Percentiles rank a stretch among this genome's conserved stretches.
These are phyloP conservation scores for Colletotrichum sp. DNA, from an alignment of 2,329 filamentous ascomycete genomes.

Conservation along the genomic window DNA sequence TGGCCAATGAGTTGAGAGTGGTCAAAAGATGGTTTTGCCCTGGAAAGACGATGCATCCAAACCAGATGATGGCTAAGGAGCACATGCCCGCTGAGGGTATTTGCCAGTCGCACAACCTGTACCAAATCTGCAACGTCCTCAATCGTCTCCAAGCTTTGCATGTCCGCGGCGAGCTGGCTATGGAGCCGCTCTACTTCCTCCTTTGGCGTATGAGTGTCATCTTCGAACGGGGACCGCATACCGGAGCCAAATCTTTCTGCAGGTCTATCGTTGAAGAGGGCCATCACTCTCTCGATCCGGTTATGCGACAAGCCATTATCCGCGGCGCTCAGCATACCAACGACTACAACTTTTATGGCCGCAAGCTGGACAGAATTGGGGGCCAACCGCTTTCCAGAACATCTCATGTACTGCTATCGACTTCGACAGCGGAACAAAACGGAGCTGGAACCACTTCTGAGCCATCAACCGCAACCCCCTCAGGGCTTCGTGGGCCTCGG, in stretches of 20 bases:
- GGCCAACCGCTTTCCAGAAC: neutral
- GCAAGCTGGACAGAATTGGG: neutral
- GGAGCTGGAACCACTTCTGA: neutral
- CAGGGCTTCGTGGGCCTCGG: neutral
- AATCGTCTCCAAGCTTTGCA: constrained; percentile 32
- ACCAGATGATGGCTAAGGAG: constrained; percentile 37
- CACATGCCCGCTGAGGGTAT: constrained; percentile 34
- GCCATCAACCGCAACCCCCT: neutral
- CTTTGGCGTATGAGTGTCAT: constrained; percentile 34
- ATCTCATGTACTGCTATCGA: neutral
- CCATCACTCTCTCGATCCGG: neutral
- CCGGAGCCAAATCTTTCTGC: neutral
- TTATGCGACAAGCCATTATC: constrained; percentile 1
- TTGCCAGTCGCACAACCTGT: constrained; percentile 39
- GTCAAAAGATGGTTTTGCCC: constrained; percentile 38
- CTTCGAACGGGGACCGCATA: neutral
- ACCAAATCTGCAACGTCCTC: constrained; percentile 37
- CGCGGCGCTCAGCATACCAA: constrained; percentile 7
- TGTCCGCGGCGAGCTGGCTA: constrained; percentile 28
- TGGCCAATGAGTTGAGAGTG: constrained; percentile 33
- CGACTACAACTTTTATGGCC: constrained; percentile 4
- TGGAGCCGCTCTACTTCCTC: constrained; percentile 43
- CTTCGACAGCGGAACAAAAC: neutral
- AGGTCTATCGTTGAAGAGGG: neutral
- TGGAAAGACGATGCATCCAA: constrained; percentile 35